phyloP scores from a whole-genome alignment of 2,329 filamentous ascomycete genomes.

The Pseudonectria buxi region DNA sequence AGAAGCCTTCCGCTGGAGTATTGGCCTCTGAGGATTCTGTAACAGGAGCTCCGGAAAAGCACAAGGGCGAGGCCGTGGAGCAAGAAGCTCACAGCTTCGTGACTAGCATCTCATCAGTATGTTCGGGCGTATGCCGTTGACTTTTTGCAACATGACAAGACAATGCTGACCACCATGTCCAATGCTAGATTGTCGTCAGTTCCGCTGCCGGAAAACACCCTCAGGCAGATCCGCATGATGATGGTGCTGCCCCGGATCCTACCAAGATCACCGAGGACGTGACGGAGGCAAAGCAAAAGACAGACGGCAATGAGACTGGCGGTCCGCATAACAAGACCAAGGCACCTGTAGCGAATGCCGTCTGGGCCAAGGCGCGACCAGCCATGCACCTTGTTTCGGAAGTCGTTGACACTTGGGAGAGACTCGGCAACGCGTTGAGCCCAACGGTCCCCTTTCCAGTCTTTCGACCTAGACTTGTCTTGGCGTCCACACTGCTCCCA shows the following conservation, averaged over 20 bases:
- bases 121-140: constrained; percentile 22
- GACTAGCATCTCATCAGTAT: constrained; percentile 50
- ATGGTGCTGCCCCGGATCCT: constrained; percentile 47
- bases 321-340: constrained; percentile 63
- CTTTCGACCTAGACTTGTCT: constrained; percentile 43
- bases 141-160: not conserved
- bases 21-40: constrained; percentile 69
- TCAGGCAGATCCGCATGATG: constrained; percentile 51
- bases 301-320: constrained; percentile 39
- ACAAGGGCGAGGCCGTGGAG: constrained; percentile 78
- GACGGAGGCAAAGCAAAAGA: constrained; percentile 35
- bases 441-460: constrained; percentile 56
- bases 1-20: constrained; percentile 70
- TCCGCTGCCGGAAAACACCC: constrained; percentile 74
- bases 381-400: constrained; percentile 55
- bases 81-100: constrained; percentile 78
- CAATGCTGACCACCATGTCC: not conserved
- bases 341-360: constrained; percentile 66
- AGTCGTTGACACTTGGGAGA: constrained; percentile 43
- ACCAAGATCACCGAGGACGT: constrained; percentile 31
- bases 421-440: constrained; percentile 50
- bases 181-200: constrained; percentile 57
- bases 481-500: constrained; percentile 48
- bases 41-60: constrained; percentile 75
- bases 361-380: constrained; percentile 70